A percentile compares a stretch with the other conserved stretches of the same genome.
Evolutionary conservation across 768 basidiomycete species (phyloP).

Genomic region (Pilatotrama ljubarskyi): DNA sequence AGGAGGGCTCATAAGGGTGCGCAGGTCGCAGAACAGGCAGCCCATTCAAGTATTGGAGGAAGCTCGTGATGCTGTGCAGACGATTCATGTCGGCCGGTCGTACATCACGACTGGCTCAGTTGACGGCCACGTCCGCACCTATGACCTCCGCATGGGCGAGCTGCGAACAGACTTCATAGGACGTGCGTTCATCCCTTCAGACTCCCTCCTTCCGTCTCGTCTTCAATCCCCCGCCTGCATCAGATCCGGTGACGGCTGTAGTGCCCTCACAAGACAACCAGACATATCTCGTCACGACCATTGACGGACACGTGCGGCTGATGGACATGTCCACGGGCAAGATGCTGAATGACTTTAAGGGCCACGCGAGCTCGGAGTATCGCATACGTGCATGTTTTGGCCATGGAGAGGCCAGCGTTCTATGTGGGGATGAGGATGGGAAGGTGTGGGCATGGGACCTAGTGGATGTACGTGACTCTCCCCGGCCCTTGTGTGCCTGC

Average conservation of each 20-base stretch:
- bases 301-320: slow-evolving; percentile 83
- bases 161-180: slow-evolving; percentile 89
- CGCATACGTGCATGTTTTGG: slow-evolving; percentile 82
- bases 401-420: slow-evolving; percentile 74
- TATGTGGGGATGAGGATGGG: slow-evolving; percentile 91
- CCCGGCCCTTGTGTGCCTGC: slow-evolving; percentile 3
- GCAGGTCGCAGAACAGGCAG: slow-evolving; percentile 72
- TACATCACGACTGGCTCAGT: slow-evolving; percentile 82
- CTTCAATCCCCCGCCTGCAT: not conserved
- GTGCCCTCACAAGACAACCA: slow-evolving; percentile 77
- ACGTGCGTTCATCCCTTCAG: slow-evolving; percentile 52
- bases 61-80: slow-evolving; percentile 83
- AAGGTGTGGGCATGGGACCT: slow-evolving; percentile 92
- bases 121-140: slow-evolving; percentile 89
- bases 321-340: slow-evolving; percentile 85
- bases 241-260: slow-evolving; percentile 87
- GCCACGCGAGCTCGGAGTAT: slow-evolving; percentile 74
- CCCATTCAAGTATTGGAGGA: slow-evolving; percentile 92
- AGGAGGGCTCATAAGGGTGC: not conserved
- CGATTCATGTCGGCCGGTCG: slow-evolving; percentile 64
- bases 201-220: not conserved
- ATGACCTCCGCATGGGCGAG: slow-evolving; percentile 93
- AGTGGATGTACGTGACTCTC: slow-evolving; percentile 73
- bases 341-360: slow-evolving; percentile 81
- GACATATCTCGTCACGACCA: slow-evolving; percentile 78